A percentile compares a stretch with the other conserved stretches of the same genome.
These are phyloP conservation scores for Selaginella moellendorffii DNA, from an alignment of 75 land plant genomes.

Conservation along the genomic window DNA sequence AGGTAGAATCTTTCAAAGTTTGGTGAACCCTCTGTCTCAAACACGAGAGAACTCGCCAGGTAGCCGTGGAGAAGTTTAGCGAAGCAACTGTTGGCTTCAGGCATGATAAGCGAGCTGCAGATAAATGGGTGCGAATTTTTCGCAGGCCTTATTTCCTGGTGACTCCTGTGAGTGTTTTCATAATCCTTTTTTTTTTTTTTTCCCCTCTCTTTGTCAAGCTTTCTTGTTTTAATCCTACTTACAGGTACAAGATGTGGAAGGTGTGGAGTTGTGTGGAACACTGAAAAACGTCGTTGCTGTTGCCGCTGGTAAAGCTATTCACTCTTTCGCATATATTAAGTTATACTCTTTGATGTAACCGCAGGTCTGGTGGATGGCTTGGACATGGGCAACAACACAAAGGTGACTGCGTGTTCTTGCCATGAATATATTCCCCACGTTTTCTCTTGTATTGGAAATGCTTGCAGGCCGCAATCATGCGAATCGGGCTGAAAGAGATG, in stretches of 20 bases:
- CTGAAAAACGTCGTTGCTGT: slow-evolving; percentile 82
- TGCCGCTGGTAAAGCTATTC: slow-evolving; percentile 70
- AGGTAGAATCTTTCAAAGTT: slow-evolving; percentile 27
- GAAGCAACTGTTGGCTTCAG: slow-evolving; percentile 85
- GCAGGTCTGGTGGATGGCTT: slow-evolving; percentile 90
- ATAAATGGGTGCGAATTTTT: slow-evolving; percentile 66
- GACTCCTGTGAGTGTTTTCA: slow-evolving; percentile 39
- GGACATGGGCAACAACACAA: slow-evolving; percentile 91
- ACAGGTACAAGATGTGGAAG: slow-evolving; percentile 86
- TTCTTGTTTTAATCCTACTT: too few relatives aligned
- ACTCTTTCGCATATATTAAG: too few relatives aligned
- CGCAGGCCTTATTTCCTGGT: slow-evolving; percentile 57
- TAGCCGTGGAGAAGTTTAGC: slow-evolving; percentile 70
- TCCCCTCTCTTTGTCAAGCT: too few relatives aligned
- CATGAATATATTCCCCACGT: too few relatives aligned
- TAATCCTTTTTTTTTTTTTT: too few relatives aligned
- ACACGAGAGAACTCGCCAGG: slow-evolving; percentile 29
- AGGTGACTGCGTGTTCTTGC: slow-evolving; percentile 37
- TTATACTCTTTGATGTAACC: too few relatives aligned
- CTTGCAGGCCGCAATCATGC: slow-evolving; percentile 86
- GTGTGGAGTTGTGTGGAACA: slow-evolving; percentile 89
- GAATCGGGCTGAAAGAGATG: slow-evolving; percentile 85
- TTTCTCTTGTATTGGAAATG: background rate
- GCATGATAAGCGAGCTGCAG: slow-evolving; percentile 41
- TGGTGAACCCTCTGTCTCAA: background rate